Base-by-base conservation (phyloP, 1,139 yeast species). In the Lizanozyma gosingica region DNA sequence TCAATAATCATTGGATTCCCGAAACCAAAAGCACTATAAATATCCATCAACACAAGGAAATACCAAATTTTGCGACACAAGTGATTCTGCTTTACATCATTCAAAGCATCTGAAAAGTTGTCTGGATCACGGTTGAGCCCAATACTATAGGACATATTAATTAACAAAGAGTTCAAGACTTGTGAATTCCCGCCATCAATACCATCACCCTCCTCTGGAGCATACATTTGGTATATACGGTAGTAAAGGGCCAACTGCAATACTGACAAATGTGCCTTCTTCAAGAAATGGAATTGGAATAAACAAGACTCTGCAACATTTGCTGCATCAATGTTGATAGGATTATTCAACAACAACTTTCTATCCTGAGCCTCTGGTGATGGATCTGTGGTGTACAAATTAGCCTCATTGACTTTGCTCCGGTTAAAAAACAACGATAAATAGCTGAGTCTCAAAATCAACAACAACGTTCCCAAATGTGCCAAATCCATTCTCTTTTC, bases 151-250 rank as follows among this genome's bases (percentile, higher is more conserved):
- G 76, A 75, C 59, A 65, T 66, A 43, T 70, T 67, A 8, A 62
- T 51, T 16, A 74, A 45, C 34, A 69, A 44, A 0, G 72, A 71
- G 36, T 57, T 62, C 46, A 59, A 57, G 1, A 63, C 57, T 38
- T 57, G 60, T 0, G 73, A 61, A 36, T 55, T 57, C 4, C 49
- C 38, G 4, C 54, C 57, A 22, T 50, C 52, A 6, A 47, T 47
- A 11, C 62, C 62, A 45, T 71, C 77, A 3, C 79, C 77, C 48
- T 73, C 78, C 50, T 74, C 79, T 2, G 78, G 78, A 0, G 78
- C 66, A 47, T 60, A 55, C 14, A 54, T 50, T 37, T 65, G 66
- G 49, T 73, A 74, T 15, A 61, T 45, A 39, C 72, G 57, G 40
- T 63, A 47, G 40, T 61, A 53, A 14, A 67, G 49, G 0, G 71